Percentiles rank a stretch among this genome's conserved stretches.
These are phyloP conservation scores for Dendrobium nobile DNA, from an alignment of 106 monocot genomes.

Conservation along the genomic window DNA sequence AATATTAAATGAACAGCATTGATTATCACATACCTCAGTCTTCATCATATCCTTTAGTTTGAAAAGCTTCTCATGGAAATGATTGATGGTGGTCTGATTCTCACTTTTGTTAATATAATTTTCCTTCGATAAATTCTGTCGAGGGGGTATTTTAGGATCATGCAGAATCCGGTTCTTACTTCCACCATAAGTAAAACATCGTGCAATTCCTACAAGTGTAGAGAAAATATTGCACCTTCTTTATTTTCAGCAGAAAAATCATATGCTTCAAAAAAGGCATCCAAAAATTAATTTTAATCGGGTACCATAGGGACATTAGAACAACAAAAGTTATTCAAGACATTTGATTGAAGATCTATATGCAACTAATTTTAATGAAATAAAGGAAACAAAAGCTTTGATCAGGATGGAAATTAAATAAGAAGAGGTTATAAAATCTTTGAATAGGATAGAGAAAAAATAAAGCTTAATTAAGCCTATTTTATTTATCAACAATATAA, in stretches of 20 bases:
- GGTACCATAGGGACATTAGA: neutral
- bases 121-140: conserved; percentile 53
- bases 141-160: conserved; percentile 72
- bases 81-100: conserved; percentile 81
- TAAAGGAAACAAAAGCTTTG: neutral
- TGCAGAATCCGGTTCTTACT: conserved; percentile 54
- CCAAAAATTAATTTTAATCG: neutral
- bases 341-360: no score
- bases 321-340: no score
- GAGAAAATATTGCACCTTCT: neutral
- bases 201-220: conserved; percentile 68
- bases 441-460: neutral
- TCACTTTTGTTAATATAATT: conserved; percentile 72
- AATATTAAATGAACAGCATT: neutral
- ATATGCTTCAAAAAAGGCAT: neutral
- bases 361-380: neutral
- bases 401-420: neutral
- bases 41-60: conserved; percentile 97
- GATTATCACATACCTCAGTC: conserved; percentile 50
- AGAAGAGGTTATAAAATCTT: neutral
- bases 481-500: neutral
- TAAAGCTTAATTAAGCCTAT: neutral
- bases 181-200: conserved; percentile 94
- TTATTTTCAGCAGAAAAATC: neutral
- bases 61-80: conserved; percentile 96